These are phyloP conservation scores for Vaucheria bursata DNA, from an alignment of 352 stramenopile genomes.

Conservation along the genomic window DNA sequence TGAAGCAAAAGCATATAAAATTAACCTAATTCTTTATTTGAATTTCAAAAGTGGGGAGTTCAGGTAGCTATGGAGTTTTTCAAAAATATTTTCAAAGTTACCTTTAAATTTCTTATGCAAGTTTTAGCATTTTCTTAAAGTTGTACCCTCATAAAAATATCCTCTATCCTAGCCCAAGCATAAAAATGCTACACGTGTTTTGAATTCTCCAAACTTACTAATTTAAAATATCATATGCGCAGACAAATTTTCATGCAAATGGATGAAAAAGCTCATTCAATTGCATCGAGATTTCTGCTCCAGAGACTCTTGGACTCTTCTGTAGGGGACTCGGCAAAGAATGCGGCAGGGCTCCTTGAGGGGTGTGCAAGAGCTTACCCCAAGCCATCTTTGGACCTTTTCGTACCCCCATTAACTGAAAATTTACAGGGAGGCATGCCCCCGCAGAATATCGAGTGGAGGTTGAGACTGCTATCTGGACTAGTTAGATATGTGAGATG, in stretches of 20 bases:
- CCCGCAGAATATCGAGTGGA: slow-evolving; percentile 13
- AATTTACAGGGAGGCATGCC: background rate
- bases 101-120: too few species aligned
- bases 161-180: too few species aligned
- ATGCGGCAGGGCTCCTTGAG: slow-evolving; percentile 10
- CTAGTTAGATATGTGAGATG: slow-evolving; percentile 16
- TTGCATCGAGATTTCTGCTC: background rate
- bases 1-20: too few species aligned
- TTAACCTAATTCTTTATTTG: too few species aligned
- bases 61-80: too few species aligned
- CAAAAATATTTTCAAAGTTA: too few species aligned
- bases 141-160: too few species aligned
- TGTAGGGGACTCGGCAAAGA: background rate
- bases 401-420: slow-evolving; percentile 22
- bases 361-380: background rate
- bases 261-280: background rate
- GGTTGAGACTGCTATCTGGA: slow-evolving; percentile 39
- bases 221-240: too few species aligned
- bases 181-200: too few species aligned
- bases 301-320: background rate
- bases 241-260: background rate
- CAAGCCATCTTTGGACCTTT: background rate
- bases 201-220: too few species aligned
- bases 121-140: too few species aligned
- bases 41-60: too few species aligned